These are phyloP conservation scores for Aspergillus nanangensis DNA, from an alignment of 495 filamentous ascomycete genomes.

Conservation along the genomic window DNA sequence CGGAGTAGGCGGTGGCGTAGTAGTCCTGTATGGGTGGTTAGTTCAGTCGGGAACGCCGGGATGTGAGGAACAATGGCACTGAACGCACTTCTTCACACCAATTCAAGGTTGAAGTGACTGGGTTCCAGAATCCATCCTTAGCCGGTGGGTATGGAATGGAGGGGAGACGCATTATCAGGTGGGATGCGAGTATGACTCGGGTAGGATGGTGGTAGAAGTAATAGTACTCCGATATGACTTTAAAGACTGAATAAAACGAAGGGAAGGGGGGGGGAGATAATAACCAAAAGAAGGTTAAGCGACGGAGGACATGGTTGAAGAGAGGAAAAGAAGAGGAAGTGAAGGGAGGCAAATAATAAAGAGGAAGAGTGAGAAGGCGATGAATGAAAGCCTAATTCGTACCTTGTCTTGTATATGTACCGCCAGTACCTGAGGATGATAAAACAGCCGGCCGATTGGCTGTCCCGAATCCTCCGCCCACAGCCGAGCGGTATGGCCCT, in stretches of 20 bases:
- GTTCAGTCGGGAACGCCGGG: background rate
- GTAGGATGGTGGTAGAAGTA: too few relatives aligned
- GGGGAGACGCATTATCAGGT: constrained; percentile 30
- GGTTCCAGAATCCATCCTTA: constrained; percentile 70
- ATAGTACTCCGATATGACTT: too few relatives aligned
- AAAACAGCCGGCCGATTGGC: background rate
- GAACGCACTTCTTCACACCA: constrained; percentile 83
- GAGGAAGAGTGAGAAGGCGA: too few relatives aligned
- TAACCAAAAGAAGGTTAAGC: constrained; percentile 4
- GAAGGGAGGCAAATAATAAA: background rate
- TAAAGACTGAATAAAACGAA: constrained; percentile 2
- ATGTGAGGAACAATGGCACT: background rate
- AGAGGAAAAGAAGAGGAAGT: constrained; percentile 1
- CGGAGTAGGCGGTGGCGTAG: constrained; percentile 56
- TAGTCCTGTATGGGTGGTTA: constrained; percentile 45
- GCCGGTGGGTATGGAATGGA: constrained; percentile 66
- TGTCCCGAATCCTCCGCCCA: too few relatives aligned
- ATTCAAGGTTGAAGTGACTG: constrained; percentile 84
- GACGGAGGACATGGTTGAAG: constrained; percentile 2
- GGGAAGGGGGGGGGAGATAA: constrained; percentile 2
- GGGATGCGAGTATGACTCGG: too few relatives aligned
- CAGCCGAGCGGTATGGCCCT: too few relatives aligned
- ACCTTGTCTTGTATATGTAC: too few relatives aligned
- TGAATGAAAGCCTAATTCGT: too few relatives aligned
- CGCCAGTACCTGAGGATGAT: too few relatives aligned